Evolutionary conservation across 106 monocot species (phyloP), one percentile per base, ranked within the genome.

Genomic region (Acorus calamus): DNA sequence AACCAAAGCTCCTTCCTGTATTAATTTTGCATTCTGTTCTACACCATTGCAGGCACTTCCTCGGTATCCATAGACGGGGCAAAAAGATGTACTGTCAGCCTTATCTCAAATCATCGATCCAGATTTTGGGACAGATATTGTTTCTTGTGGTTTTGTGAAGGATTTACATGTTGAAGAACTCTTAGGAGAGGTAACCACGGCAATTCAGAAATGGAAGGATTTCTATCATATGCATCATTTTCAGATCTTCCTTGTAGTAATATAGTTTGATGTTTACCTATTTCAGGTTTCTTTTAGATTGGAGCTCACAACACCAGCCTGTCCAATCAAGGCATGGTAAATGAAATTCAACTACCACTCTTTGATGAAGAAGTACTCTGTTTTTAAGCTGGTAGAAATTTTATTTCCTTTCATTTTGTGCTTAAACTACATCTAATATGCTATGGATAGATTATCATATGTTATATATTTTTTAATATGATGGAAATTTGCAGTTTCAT

Each of bases 101-200:
- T 79, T 94, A 64, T 89, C 94, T 52, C 89, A 89, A 57, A 94
- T 94, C 41, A 89, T 94, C 12, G 94, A 94, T 73, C 94, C 94
- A 13, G 94, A 94, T 84, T 94, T 94, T 68, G 89, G 94, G 42
- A 89, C 94, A 52, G 94, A 94, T 57, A 94, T 94, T 69, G 94
- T 94, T 14, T 94, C 94, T 5, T 94, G 94, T 76, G 94, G 89
- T 41, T 94, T 94, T 73, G 79, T 94, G 10, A 94, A 94, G 68
- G 94, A 94, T 72, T 68, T 94, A 66, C 56, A 62, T 48, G 73
- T 86, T 61, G 78, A 84, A 77, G 94, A 79, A 74, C 47, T 68
- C 42, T 58, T 66, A 44, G 75, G 80, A 63, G 89, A 94, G 94
- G 94, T 94, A 52, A 66, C 44, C 44, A 12, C 9, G 48, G 52